A percentile compares a stretch with the other conserved stretches of the same genome.
These are phyloP conservation scores for Tilletia horrida DNA, from an alignment of 1,284 basidiomycete genomes.

Conservation along the genomic window DNA sequence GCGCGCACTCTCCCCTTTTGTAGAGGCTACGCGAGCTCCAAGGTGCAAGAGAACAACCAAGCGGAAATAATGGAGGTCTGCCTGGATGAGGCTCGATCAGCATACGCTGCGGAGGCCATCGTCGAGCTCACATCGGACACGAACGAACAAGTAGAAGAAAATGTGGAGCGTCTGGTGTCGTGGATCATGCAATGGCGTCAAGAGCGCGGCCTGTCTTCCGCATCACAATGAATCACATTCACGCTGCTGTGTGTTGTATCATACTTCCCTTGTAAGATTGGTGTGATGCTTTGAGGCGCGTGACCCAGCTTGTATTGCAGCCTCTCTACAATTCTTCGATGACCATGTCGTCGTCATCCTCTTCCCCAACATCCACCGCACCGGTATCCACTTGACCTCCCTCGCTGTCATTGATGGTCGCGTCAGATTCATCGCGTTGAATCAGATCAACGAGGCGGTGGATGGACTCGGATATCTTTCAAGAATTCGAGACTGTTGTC, in stretches of 20 bases:
- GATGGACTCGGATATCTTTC: conserved; percentile 48
- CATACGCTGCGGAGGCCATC: conserved; percentile 79
- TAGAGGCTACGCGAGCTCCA: conserved; percentile 82
- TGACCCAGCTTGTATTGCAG: too few relatives aligned
- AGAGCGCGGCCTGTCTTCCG: conserved; percentile 56
- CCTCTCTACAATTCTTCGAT: conserved; percentile 44
- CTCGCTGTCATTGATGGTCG: conserved; percentile 35
- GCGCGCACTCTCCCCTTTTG: background rate
- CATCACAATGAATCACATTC: background rate
- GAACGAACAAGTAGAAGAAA: conserved; percentile 77
- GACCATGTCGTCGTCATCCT: conserved; percentile 47
- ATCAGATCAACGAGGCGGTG: conserved; percentile 52
- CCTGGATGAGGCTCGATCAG: conserved; percentile 78
- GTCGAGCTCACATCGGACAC: conserved; percentile 79
- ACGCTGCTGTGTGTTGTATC: too few relatives aligned
- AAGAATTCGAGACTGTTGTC: background rate
- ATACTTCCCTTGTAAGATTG: too few relatives aligned
- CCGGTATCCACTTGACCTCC: conserved; percentile 27
- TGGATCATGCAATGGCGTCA: conserved; percentile 80
- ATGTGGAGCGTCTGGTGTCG: conserved; percentile 74
- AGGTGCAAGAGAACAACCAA: conserved; percentile 97
- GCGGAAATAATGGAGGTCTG: conserved; percentile 97
- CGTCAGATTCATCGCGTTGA: conserved; percentile 48
- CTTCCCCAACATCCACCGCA: conserved; percentile 27
- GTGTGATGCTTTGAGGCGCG: too few relatives aligned